Evolutionary conservation across 768 basidiomycete species (phyloP), one percentile per base, ranked within the genome.

Genomic region (Xerocomellus dryophilus): DNA sequence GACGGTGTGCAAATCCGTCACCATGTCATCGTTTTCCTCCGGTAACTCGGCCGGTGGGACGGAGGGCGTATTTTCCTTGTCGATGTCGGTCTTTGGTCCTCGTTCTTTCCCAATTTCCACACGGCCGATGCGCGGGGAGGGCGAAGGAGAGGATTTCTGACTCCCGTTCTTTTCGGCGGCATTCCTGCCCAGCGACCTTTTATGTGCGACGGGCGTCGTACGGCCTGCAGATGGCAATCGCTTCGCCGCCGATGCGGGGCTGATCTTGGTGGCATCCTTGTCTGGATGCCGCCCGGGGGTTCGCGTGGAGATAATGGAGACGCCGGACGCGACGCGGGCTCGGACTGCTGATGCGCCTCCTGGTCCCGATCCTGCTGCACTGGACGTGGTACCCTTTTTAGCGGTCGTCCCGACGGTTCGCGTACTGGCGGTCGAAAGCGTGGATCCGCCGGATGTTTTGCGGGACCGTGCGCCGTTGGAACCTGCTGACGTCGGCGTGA

Each of bases 1-100:
- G 9, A 60, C 66, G 5, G 58, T 62, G 36, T 60, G 20, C 5
- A 63, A 17, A 23, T 60, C 60, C 3, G 60, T 66, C 60, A 45
- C 65, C 57, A 47, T 71, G 72, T 71, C 48, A 71, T 71, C 48
- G 78, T 73, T 47, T 65, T 70, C 62, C 63, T 74, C 53, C 73
- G 63, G 21, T 20, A 56, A 25, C 7, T 61, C 80, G 75, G 21
- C 70, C 67, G 21, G 71, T 15, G 48, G 43, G 17, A 54, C 34
- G 0, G 44, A 46, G 4, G 49, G 65, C 2, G 51, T 51, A 14
- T 55, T 67, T 32, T 62, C 59, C 46, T 68, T 60, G 31, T 57
- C 46, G 2, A 42, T 47, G 18, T 57, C 54, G 0, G 9, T 73
- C 42, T 78, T 79, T 23, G 74, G 61, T 20, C 73, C 75, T 51